Base-by-base conservation (phyloP, 495 filamentous ascomycete species). In the Pyronema omphalodes region DNA sequence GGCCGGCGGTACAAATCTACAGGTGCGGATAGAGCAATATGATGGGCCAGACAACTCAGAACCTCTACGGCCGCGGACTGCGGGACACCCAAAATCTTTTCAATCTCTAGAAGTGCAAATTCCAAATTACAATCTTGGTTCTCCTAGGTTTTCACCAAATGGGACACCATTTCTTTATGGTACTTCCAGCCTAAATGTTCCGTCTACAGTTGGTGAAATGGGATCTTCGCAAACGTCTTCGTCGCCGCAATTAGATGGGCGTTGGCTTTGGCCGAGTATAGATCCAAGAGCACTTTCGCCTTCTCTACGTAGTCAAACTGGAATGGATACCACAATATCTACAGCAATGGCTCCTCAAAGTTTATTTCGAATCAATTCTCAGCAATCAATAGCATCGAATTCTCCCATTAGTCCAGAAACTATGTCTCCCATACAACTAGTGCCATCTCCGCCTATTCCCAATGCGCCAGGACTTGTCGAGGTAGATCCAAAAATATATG, bases 41-140 rank as follows among this genome's bases (percentile, higher is more conserved):
- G 85, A 91, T 56, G 74, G 84, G 55, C 76, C 84, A 43, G 74
- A 77, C 23, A 69, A 71, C 19, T 17, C 40, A 58, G 76, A 69
- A 58, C 70, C 47, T 18, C 56, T 60, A 43, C 67, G 73, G 33
- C 77, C 85, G 7, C 84, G 78, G 61, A 82, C 83, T 12, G 71
- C 77, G n/a, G 79, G 83, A 58, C 75, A 78, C 29, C 59, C 45
- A 57, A 61, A 68, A 56, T 66, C 61, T 19, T 66, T 74, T 39
- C 79, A 79, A 14, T 68, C 80, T 39, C 66, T 94, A 46, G 79
- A 93, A 57, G 75, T 89, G 37, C 76, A 83, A 7, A 93, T 95
- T 53, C 88, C 91, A 40, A 81, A 85, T 57, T 93, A 93, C 71
- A 79, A 81, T 52, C 72, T 96, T 52, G 88, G 86, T 3, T 82